Evolutionary conservation across 768 basidiomycete genomes (phyloP), one percentile per base, ranked within the genome.

Genomic region (Rhodotorula kratochvilovae): DNA sequence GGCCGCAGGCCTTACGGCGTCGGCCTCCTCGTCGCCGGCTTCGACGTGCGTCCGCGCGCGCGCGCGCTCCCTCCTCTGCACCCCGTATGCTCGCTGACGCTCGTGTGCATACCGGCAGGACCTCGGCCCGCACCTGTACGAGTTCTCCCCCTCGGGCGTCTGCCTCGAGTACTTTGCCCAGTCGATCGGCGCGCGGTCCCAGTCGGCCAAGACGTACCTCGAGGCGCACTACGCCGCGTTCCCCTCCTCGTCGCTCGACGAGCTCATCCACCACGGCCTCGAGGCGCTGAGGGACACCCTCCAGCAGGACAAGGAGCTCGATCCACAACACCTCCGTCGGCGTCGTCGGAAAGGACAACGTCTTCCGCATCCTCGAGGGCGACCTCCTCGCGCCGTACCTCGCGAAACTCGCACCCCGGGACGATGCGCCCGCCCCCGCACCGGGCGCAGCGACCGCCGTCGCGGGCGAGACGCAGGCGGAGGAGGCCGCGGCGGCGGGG

Each of bases 131-230:
- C 96, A 98, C 81, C 86, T 99, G 50, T 97, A 91, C 81, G 96
- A 98, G 81, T 98, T 99, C 83, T 94, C 94, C 2, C 96, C 96
- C 0, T 90, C 94, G 0, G 96, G 96, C 29, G 94, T 91, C 79
- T 91, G 92, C 31, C 97, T 95, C 79, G 95, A 98, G 81, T 99
- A 97, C 82, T 92, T 88, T 79, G 96, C 96, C 59, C 94, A 97
- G 87, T 95, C 93, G 51, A 99, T 99, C 81, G 96, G 96, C 62
- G 95, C 95, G 23, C 87, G 96, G 61, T 93, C 90, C 81, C 96
- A 99, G 82, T 95, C 92, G 76, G 95, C 96, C 61, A 98, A 97
- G 82, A 99, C 96, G 21, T 99, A 98, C 81, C 84, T 99, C 48
- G 96, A 99, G 84, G 91, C 90, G 81, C 88, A 98, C 79, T 96